Conservation (phyloP, 2,329 filamentous ascomycete genomes). For the Xylaria sp. region DNA sequence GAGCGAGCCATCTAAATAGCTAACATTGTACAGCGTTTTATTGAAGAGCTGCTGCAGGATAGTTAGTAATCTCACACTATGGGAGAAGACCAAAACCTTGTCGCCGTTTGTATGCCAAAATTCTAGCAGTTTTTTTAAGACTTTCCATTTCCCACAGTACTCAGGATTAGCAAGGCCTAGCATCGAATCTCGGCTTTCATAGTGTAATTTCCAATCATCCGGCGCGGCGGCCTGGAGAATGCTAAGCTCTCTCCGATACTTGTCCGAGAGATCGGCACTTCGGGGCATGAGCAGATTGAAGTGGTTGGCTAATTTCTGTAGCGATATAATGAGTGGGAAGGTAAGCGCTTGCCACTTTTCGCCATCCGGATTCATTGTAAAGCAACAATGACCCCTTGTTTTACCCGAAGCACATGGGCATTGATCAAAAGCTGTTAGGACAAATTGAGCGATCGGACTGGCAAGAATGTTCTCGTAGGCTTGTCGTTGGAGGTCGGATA, state of each 20-base stretch:
- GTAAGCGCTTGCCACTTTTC: constrained; percentile 78
- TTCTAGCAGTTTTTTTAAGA: constrained; percentile 83
- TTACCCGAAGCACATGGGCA: constrained; percentile 77
- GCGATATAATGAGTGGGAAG: constrained; percentile 82
- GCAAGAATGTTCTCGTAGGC: constrained; percentile 87
- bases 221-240: constrained; percentile 80
- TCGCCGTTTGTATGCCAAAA: constrained; percentile 92
- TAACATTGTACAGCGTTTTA: constrained; percentile 89
- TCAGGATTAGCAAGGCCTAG: constrained; percentile 84
- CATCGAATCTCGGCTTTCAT: constrained; percentile 79
- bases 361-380: constrained; percentile 66
- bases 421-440: constrained; percentile 72
- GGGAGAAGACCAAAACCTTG: constrained; percentile 95
- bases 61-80: constrained; percentile 84
- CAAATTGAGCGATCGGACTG: constrained; percentile 73
- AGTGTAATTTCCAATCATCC: constrained; percentile 77
- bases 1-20: constrained; percentile 88
- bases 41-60: constrained; percentile 88
- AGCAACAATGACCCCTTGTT: constrained; percentile 85
- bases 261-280: constrained; percentile 70
- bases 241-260: constrained; percentile 80
- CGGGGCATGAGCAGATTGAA: constrained; percentile 85
- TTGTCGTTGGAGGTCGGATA: constrained; percentile 81
- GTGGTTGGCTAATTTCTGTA: constrained; percentile 93
- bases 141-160: constrained; percentile 97